Evolutionary conservation across 176 grass and related monocot species (phyloP), one percentile per base, ranked within the genome.

Genomic region (Hyparrhenia diplandra): DNA sequence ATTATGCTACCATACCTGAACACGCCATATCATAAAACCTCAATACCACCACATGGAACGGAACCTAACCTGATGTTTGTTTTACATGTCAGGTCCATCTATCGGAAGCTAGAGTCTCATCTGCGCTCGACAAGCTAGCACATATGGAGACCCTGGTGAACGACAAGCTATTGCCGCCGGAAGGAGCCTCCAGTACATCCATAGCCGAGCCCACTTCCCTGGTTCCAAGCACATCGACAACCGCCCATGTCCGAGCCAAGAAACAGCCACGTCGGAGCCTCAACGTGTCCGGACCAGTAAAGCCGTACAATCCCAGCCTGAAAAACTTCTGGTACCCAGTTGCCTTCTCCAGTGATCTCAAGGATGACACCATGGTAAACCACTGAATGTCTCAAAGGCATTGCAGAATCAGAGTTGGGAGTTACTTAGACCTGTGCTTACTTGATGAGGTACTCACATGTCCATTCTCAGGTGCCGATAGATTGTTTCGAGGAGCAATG

Each of bases 241-340:
- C 78, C 21, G 57, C 42, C 27, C 78, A 10, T 55, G 74, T 72
- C 39, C 59, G 72, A 73, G 46, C 37, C 51, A 93, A 85, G 73
- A 89, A 90, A 85, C 47, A 59, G 1, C 78, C 25, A 12, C 83
- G 69, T 24, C 74, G 88, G 46, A 61, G 55, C 25, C 75, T 99
- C 49, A 88, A 99, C 25, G 87, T 99, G 10, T 95, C 96, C 55
- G 92, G 92, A 32, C 90, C 96, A 9, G 90, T 95, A 10, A 91
- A 99, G 76, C 77, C 89, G 13, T 99, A 93, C 81, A 86, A 90
- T 41, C 82, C 90, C 4, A 86, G 74, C 66, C 75, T 99, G 76
- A 95, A 90, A 69, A 99, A 99, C 85, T 99, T 95, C 64, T 99
- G 96, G 96, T 99, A 99, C 83, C 96, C 96, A 14, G 82, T 99